Conservation (phyloP, 768 basidiomycete genomes). For the Rhizopogon roseolus region DNA sequence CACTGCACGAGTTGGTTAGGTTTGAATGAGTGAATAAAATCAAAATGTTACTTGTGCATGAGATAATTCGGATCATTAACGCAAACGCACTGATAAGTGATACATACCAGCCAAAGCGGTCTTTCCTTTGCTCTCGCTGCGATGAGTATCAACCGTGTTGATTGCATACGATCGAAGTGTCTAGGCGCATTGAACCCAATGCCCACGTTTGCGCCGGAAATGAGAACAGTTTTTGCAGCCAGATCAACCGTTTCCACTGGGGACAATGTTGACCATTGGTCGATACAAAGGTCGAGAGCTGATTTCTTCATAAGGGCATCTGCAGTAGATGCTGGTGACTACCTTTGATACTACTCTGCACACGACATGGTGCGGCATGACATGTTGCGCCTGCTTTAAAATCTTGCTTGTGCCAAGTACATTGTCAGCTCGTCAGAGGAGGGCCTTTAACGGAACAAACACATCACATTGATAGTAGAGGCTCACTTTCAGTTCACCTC, state of each 20-base stretch:
- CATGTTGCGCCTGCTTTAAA: no score
- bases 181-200: slow-evolving; percentile 27
- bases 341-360: no score
- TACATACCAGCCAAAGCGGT: slow-evolving; percentile 17
- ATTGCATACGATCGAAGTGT: slow-evolving; percentile 27
- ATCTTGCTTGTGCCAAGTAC: no score
- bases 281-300: background rate
- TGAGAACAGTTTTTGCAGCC: slow-evolving; percentile 23
- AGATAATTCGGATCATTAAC: background rate
- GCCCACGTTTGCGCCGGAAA: slow-evolving; percentile 29
- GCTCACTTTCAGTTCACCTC: no score
- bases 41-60: background rate
- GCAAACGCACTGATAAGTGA: background rate
- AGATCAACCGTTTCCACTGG: slow-evolving; percentile 17
- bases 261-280: slow-evolving; percentile 14
- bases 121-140: slow-evolving; percentile 19
- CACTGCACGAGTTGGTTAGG: slow-evolving; percentile 11
- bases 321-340: no score
- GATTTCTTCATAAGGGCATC: slow-evolving; percentile 8
- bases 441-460: no score
- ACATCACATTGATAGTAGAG: no score
- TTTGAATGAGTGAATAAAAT: background rate
- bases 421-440: no score
- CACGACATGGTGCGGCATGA: no score
- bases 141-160: slow-evolving; percentile 21